Percentiles rank a stretch among this genome's conserved stretches.
Conservation (phyloP, 805 yeast genomes). For the Candida railenensis region DNA sequence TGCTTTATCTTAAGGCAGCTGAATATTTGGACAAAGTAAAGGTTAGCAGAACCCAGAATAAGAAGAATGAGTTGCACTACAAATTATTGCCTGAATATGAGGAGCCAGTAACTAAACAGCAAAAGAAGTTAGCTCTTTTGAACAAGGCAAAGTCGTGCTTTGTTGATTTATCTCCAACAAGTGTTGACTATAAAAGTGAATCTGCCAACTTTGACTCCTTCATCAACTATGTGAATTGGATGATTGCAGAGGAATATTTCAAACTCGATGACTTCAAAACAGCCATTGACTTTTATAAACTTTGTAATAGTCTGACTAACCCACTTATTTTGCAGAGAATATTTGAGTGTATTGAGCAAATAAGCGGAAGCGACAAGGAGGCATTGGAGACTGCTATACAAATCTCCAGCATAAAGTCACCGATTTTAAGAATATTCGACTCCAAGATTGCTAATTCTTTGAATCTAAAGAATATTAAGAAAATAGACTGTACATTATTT, state of each 20-base stretch:
- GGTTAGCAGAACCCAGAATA: not conserved
- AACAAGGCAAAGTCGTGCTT: conserved; percentile 9
- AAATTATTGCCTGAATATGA: conserved; percentile 23
- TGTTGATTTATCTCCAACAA: conserved; percentile 1
- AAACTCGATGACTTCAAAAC: conserved; percentile 7
- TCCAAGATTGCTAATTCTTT: not conserved
- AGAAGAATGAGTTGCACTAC: not conserved
- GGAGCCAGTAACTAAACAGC: not conserved
- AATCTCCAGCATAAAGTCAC: not conserved
- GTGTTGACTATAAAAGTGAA: not conserved
- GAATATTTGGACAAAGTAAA: conserved; percentile 10
- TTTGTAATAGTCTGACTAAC: not conserved
- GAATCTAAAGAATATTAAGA: not conserved
- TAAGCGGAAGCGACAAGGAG: conserved; percentile 15
- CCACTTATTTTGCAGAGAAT: conserved; percentile 33
- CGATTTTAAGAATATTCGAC: not conserved
- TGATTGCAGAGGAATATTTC: conserved; percentile 50
- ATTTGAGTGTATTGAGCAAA: conserved; percentile 34
- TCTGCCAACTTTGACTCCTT: not conserved
- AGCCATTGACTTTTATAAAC: conserved; percentile 21
- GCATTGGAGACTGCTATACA: conserved; percentile 3
- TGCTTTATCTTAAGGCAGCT: conserved; percentile 26
- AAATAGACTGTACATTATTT: conserved; percentile 11
- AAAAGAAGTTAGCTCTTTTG: conserved; percentile 21
- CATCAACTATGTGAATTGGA: conserved; percentile 39